Conservation (phyloP, 352 stramenopile genomes). For the Phytophthora parvispora region DNA sequence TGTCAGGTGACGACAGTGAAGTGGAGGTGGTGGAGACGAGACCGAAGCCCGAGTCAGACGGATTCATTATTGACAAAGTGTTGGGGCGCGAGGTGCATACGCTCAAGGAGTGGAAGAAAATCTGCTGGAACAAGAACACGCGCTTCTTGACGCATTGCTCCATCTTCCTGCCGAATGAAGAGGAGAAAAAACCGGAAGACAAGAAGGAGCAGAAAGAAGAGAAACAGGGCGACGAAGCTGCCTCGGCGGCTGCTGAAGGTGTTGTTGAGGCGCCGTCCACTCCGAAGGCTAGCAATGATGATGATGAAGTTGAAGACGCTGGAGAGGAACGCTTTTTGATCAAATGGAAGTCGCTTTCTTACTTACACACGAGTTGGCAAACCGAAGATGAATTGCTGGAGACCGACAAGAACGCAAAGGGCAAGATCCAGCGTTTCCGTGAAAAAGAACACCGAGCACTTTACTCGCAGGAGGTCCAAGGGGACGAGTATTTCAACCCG, state of each 20-base stretch:
- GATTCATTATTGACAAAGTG: constrained; percentile 89
- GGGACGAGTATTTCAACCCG: constrained; percentile 93
- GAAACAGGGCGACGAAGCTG: constrained; percentile 4
- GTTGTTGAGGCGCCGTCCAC: neutral
- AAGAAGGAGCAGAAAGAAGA: constrained; percentile 17
- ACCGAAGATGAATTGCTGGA: constrained; percentile 85
- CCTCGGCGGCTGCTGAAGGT: neutral
- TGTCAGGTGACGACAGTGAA: constrained; percentile 33
- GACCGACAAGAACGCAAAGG: constrained; percentile 87
- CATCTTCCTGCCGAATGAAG: constrained; percentile 81
- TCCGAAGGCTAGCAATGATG: constrained; percentile 17
- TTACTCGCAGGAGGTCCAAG: constrained; percentile 59
- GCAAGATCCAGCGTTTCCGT: constrained; percentile 89
- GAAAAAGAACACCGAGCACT: constrained; percentile 75
- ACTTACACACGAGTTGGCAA: constrained; percentile 94
- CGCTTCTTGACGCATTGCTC: constrained; percentile 84
- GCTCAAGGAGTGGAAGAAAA: constrained; percentile 81
- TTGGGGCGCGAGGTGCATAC: constrained; percentile 84
- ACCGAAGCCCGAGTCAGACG: constrained; percentile 59
- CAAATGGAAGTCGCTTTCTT: constrained; percentile 93
- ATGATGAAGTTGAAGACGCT: constrained; percentile 43
- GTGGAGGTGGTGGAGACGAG: constrained; percentile 26
- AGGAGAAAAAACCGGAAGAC: constrained; percentile 21
- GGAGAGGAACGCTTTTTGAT: constrained; percentile 90
- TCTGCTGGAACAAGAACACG: constrained; percentile 78